Conservation (phyloP, 2,329 filamentous ascomycete genomes). For the Rachicladosporium sp. region DNA sequence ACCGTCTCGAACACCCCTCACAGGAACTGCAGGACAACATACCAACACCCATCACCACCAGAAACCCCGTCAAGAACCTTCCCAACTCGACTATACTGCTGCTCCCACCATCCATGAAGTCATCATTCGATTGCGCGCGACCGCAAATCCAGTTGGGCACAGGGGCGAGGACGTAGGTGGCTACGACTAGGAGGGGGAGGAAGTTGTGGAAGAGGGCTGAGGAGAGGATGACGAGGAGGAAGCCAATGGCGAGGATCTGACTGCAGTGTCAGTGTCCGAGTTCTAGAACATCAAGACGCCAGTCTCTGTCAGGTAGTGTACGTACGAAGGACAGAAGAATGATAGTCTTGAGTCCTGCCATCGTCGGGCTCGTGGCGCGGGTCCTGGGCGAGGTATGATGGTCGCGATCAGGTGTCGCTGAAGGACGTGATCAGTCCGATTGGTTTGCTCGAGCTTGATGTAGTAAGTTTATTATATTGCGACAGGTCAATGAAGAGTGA, state of each 20-base stretch:
- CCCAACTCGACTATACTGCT: slow-evolving; percentile 86
- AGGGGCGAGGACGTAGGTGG: slow-evolving; percentile 85
- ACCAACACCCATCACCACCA: slow-evolving; percentile 97
- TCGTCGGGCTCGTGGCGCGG: slow-evolving; percentile 24
- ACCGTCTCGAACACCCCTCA: too few relatives aligned
- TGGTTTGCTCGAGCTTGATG: too few relatives aligned
- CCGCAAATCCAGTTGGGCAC: slow-evolving; percentile 93
- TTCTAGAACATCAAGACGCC: too few relatives aligned
- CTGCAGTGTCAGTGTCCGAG: neutral
- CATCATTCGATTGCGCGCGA: slow-evolving; percentile 80
- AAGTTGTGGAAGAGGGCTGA: slow-evolving; percentile 92
- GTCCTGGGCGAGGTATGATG: neutral
- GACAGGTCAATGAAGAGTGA: neutral
- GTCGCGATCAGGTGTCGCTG: too few relatives aligned
- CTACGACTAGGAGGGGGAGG: slow-evolving; percentile 88
- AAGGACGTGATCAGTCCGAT: too few relatives aligned
- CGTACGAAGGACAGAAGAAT: slow-evolving; percentile 93
- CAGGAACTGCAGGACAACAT: slow-evolving; percentile 28
- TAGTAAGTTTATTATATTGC: too few relatives aligned
- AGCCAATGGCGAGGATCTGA: slow-evolving; percentile 87
- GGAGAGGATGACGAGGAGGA: slow-evolving; percentile 96
- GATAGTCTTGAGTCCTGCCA: slow-evolving; percentile 95
- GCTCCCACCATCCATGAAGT: slow-evolving; percentile 79
- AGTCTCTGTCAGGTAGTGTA: neutral
- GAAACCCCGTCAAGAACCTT: slow-evolving; percentile 84